Evolutionary conservation across 2,329 filamentous ascomycete species (phyloP).

Genomic region (Aspergillus amoenus): DNA sequence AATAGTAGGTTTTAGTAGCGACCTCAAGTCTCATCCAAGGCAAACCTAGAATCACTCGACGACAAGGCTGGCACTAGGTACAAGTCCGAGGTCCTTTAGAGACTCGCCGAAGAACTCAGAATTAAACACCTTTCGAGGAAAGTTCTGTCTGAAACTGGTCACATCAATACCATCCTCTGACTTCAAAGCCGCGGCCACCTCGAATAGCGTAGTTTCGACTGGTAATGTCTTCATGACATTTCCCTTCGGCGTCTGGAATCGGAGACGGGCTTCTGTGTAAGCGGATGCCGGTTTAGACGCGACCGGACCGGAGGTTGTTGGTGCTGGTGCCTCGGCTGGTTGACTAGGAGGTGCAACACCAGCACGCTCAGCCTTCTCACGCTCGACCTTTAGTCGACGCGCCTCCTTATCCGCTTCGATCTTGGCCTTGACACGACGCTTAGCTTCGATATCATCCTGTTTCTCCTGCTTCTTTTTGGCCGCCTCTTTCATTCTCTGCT

Average conservation of each 20-base stretch:
- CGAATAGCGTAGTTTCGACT: slow-evolving; percentile 87
- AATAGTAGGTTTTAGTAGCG: background rate
- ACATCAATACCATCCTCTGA: slow-evolving; percentile 70
- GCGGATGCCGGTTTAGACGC: slow-evolving; percentile 65
- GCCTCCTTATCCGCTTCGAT: slow-evolving; percentile 95
- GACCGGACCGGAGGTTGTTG: slow-evolving; percentile 49
- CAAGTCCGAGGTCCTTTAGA: slow-evolving; percentile 84
- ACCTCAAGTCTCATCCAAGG: background rate
- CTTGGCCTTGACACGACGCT: slow-evolving; percentile 85
- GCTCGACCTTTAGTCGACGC: slow-evolving; percentile 78
- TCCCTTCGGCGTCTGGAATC: slow-evolving; percentile 73
- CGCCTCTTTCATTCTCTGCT: slow-evolving; percentile 90
- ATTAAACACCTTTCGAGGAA: slow-evolving; percentile 78
- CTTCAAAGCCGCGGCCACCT: slow-evolving; percentile 76
- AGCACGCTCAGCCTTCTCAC: slow-evolving; percentile 80
- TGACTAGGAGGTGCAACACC: slow-evolving; percentile 60
- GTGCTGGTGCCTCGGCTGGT: slow-evolving; percentile 43
- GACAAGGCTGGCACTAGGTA: slow-evolving; percentile 87
- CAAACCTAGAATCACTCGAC: slow-evolving; percentile 50
- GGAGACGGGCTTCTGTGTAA: slow-evolving; percentile 77
- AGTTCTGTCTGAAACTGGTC: slow-evolving; percentile 78
- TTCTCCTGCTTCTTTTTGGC: slow-evolving; percentile 86
- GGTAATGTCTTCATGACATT: slow-evolving; percentile 85
- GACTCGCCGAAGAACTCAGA: slow-evolving; percentile 82
- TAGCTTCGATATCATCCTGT: slow-evolving; percentile 77